Conservation (phyloP, 306 rosid genomes). For the Canavalia ensiformis region DNA sequence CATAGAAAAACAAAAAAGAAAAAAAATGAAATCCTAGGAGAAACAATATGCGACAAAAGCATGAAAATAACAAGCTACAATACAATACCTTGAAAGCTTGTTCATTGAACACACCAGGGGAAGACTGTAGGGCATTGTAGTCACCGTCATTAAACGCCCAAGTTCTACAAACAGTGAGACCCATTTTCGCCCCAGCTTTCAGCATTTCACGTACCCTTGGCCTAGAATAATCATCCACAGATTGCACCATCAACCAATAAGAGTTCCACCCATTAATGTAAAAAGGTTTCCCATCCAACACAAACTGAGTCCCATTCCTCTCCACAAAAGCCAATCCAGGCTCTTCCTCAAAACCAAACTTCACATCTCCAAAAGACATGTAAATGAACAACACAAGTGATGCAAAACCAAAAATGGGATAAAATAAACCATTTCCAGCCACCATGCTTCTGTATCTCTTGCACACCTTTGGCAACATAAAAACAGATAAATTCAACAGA, state of each 20-base stretch:
- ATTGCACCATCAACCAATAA: conserved; percentile 94
- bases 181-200: conserved; percentile 83
- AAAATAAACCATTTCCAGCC: conserved; percentile 79
- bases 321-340: conserved; percentile 67
- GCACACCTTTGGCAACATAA: conserved; percentile 34
- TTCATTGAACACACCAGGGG: conserved; percentile 90
- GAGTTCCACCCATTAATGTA: conserved; percentile 98
- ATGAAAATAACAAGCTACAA: conserved; percentile 32
- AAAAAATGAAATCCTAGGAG: background rate
- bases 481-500: conserved; percentile 53
- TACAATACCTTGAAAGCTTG: conserved; percentile 78
- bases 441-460: conserved; percentile 55
- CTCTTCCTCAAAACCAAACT: conserved; percentile 54
- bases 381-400: conserved; percentile 75
- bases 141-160: conserved; percentile 98
- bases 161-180: conserved; percentile 95
- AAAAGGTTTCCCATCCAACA: conserved; percentile 77
- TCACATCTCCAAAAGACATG: conserved; percentile 79
- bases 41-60: background rate
- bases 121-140: conserved; percentile 92
- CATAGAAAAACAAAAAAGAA: conserved; percentile 28
- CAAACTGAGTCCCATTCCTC: conserved; percentile 84
- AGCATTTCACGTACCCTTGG: conserved; percentile 75
- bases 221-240: conserved; percentile 71
- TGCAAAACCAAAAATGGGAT: conserved; percentile 79